These are phyloP conservation scores for Arabidopsis hybrid DNA, from an alignment of 441 rosid species.

Conservation along the genomic window DNA sequence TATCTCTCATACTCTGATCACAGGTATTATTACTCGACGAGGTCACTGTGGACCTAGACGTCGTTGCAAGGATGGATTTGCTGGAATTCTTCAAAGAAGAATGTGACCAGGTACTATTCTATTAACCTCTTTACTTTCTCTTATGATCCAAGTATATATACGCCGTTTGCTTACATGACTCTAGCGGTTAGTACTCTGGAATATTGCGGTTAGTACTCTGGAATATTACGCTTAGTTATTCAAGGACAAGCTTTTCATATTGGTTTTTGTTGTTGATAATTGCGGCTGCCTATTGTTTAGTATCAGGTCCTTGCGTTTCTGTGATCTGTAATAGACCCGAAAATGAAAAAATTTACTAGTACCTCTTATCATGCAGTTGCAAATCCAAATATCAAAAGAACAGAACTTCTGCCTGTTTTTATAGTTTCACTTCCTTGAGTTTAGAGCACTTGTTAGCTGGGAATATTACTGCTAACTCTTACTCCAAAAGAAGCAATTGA, in stretches of 20 bases:
- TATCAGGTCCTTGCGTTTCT: conserved; percentile 16
- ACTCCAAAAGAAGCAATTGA: neutral
- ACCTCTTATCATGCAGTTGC: neutral
- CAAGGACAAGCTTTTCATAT: neutral
- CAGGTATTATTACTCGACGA: conserved; percentile 72
- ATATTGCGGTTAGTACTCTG: neutral
- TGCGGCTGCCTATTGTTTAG: neutral
- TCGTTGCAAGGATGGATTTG: conserved; percentile 68
- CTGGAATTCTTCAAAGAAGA: conserved; percentile 66
- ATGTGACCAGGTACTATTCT: conserved; percentile 58
- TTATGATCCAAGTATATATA: conserved; percentile 1
- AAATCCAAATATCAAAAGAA: conserved; percentile 3
- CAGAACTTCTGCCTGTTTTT: neutral
- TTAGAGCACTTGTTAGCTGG: neutral
- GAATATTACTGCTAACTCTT: neutral
- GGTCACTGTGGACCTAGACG: conserved; percentile 69
- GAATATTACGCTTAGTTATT: neutral
- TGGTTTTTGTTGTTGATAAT: neutral
- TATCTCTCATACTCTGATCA: conserved; percentile 3
- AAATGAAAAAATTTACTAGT: neutral
- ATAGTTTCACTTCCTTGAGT: neutral
- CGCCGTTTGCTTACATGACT: neutral
- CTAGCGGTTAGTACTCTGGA: too few species aligned
- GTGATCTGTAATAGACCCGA: neutral
- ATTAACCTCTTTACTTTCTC: neutral